These are phyloP conservation scores for Solanum tarapatanum DNA, from an alignment of 257 asterid genomes.

Conservation along the genomic window DNA sequence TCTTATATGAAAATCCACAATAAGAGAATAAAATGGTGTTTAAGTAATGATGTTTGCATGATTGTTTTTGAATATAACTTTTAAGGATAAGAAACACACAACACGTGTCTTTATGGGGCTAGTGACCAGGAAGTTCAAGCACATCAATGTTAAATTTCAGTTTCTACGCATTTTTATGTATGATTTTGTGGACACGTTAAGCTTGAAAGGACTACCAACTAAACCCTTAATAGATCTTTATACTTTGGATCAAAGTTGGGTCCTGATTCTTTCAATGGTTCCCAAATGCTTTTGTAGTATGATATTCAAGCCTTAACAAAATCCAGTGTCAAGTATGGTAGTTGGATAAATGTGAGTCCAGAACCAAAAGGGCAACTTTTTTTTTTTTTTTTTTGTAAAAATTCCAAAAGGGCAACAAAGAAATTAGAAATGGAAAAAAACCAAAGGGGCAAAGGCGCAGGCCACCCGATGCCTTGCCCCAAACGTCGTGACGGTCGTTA, in stretches of 20 bases:
- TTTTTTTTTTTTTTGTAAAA: too few species aligned
- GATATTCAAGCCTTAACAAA: background rate
- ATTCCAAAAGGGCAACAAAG: background rate
- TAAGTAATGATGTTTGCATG: background rate
- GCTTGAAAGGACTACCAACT: background rate
- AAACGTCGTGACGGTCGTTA: background rate
- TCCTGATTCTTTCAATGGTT: background rate
- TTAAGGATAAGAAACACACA: background rate
- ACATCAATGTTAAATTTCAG: background rate
- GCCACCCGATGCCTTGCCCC: background rate
- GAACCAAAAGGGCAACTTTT: background rate
- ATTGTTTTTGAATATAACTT: background rate
- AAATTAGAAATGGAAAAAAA: background rate
- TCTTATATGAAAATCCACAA: background rate
- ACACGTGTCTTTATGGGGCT: background rate
- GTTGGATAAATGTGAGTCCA: background rate
- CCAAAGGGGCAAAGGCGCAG: background rate
- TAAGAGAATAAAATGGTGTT: background rate
- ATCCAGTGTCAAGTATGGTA: background rate
- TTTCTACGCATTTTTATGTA: background rate
- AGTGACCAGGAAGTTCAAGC: background rate
- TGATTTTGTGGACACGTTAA: background rate
- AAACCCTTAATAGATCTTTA: background rate
- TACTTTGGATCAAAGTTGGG: background rate
- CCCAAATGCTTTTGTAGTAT: background rate